Evolutionary conservation across 768 basidiomycete species (phyloP), one percentile per base, ranked within the genome.

Genomic region (Candolleomyces efflorescens): DNA sequence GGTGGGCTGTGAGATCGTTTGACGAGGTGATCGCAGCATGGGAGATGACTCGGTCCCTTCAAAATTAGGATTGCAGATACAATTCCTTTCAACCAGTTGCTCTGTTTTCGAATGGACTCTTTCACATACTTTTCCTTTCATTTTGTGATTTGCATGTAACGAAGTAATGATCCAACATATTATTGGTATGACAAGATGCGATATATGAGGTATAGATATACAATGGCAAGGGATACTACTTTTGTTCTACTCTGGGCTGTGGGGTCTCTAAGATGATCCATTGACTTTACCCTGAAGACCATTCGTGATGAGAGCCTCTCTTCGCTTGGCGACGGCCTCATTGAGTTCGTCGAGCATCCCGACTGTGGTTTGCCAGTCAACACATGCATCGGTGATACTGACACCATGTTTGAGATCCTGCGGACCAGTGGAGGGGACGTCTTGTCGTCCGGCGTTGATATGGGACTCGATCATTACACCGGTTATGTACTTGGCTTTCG

Each of bases 391-490:
- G 0, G 94, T 97, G 68, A 96, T 94, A 61, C 86, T 89, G 54
- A 95, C 84, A 54, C 92, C 92, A 57, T 86, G 76, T 71, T 89
- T 92, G 63, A 94, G 80, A 9, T 69, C 81, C 17, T 73, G 62
- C 0, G 89, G 87, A 6, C 94, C 90, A 44, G 75, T 78, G 2
- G 78, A 62, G 2, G 96, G 94, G 13, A 96, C 90, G 63, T 94
- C 90, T 75, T 99, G 96, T 59, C 86, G 78, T 18, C 96, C 96
- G 51, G 87, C 89, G 67, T 90, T 88, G 73, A 99, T 87, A 71
- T 98, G 90, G 12, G 89, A 91, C 75, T 99, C 96, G 68, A 99
- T 83, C 96, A 99, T 98, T 57, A 98, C 93, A 47, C 96, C 96
- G 4, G 92, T 92, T 72, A 99, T 89, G 64, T 80, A 77, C 58